Conservation (phyloP, 2,329 filamentous ascomycete species). For the Diplocarpon rosae region DNA sequence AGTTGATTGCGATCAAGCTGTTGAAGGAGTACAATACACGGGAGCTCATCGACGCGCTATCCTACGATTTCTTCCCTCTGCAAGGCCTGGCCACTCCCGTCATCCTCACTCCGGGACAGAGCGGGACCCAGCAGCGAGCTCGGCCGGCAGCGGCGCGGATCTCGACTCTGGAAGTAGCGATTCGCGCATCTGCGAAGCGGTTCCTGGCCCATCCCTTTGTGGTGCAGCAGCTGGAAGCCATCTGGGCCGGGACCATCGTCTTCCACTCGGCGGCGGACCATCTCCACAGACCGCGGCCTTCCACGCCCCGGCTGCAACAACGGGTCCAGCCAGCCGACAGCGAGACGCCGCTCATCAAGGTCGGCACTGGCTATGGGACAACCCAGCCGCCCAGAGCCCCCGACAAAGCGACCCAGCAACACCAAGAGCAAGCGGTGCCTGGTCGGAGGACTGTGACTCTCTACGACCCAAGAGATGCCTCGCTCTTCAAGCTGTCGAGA, state of each 20-base stretch:
- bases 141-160: conserved; percentile 59
- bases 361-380: conserved; percentile 30
- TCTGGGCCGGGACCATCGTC: conserved; percentile 92
- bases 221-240: conserved; percentile 89
- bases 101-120: conserved; percentile 26
- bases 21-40: conserved; percentile 81
- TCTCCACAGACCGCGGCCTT: conserved; percentile 53
- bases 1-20: conserved; percentile 80
- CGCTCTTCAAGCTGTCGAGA: conserved; percentile 81
- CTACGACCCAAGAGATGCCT: conserved; percentile 85
- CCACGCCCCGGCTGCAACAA: conserved; percentile 17
- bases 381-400: conserved; percentile 17
- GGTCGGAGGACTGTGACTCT: conserved; percentile 58
- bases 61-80: conserved; percentile 88
- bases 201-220: conserved; percentile 87
- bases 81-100: conserved; percentile 57
- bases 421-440: conserved; percentile 7
- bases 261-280: conserved; percentile 85
- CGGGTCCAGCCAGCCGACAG: conserved; percentile 5
- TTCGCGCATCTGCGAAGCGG: conserved; percentile 83
- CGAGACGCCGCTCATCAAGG: conserved; percentile 16
- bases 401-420: conserved; percentile 13
- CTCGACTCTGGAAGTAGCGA: conserved; percentile 86
- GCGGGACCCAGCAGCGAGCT: conserved; percentile 31
- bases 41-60: conserved; percentile 86